A percentile compares a stretch with the other conserved stretches of the same genome.
Evolutionary conservation across 441 rosid species (phyloP).

Genomic region (Breynia disticha): DNA sequence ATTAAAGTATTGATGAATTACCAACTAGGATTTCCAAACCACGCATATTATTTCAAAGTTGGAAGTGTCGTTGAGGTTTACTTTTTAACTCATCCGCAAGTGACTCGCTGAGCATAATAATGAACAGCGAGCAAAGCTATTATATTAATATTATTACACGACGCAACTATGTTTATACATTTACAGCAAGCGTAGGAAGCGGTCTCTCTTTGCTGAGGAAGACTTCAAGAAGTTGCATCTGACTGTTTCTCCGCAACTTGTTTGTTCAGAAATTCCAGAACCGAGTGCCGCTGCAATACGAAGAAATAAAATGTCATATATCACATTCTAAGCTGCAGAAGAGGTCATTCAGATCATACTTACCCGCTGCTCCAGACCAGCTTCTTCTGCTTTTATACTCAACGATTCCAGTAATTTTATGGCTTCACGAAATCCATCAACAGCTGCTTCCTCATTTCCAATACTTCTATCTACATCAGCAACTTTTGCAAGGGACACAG

Average conservation of each 20-base stretch:
- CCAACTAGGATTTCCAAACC: too few relatives aligned
- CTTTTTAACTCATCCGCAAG: too few relatives aligned
- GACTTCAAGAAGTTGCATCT: too few relatives aligned
- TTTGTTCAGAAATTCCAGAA: conserved; percentile 64
- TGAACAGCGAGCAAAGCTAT: too few relatives aligned
- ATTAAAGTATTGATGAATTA: too few relatives aligned
- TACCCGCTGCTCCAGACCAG: conserved; percentile 68
- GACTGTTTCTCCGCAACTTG: conserved; percentile 48
- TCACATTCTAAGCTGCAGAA: not conserved
- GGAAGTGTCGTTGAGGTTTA: too few relatives aligned
- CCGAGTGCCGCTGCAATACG: conserved; percentile 57
- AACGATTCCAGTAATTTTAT: conserved; percentile 61
- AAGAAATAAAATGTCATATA: conserved; percentile 11
- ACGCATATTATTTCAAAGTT: too few relatives aligned
- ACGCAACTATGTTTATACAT: too few relatives aligned
- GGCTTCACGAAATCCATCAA: conserved; percentile 71
- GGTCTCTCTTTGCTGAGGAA: too few relatives aligned
- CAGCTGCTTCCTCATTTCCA: conserved; percentile 54
- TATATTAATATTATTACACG: too few relatives aligned
- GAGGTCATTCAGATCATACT: conserved; percentile 19
- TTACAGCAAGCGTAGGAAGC: too few relatives aligned
- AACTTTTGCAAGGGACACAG: conserved; percentile 87
- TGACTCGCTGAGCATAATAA: too few relatives aligned
- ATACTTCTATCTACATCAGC: conserved; percentile 78
- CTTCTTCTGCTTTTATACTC: conserved; percentile 57